These are phyloP conservation scores for Micractinium sp. DNA, from an alignment of 139 green algal species.

Conservation along the genomic window DNA sequence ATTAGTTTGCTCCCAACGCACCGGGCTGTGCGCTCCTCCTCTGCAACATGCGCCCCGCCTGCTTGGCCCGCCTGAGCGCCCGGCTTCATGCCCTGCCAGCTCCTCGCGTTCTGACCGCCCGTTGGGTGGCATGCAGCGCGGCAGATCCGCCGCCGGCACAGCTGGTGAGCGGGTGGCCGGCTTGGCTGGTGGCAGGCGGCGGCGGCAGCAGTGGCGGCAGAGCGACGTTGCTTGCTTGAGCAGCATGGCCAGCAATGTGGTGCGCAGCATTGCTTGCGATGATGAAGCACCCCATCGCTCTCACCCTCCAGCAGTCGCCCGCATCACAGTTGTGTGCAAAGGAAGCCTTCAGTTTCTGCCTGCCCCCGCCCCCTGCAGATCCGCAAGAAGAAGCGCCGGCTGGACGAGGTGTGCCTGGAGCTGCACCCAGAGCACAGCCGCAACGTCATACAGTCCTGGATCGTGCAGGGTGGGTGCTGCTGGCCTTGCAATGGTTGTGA, in stretches of 20 bases:
- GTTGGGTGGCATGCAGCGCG: conserved; percentile 21
- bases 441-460: conserved; percentile 92
- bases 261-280: background rate
- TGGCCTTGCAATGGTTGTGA: background rate
- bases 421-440: conserved; percentile 76
- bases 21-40: background rate
- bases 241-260: background rate
- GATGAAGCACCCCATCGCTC: background rate
- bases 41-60: background rate
- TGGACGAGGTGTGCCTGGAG: conserved; percentile 90
- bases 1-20: too few species aligned
- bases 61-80: background rate
- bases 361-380: background rate
- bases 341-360: background rate
- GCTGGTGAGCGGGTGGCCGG: background rate
- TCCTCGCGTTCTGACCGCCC: background rate
- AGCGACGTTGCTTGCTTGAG: background rate
- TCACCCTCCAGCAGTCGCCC: too few species aligned
- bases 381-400: conserved; percentile 49
- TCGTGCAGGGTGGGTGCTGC: conserved; percentile 69
- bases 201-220: background rate
- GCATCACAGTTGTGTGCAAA: too few species aligned
- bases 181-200: background rate
- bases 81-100: background rate
- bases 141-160: conserved; percentile 18